Evolutionary conservation across 202 grass and related monocot genomes (phyloP).

Genomic region (Setaria viridis): DNA sequence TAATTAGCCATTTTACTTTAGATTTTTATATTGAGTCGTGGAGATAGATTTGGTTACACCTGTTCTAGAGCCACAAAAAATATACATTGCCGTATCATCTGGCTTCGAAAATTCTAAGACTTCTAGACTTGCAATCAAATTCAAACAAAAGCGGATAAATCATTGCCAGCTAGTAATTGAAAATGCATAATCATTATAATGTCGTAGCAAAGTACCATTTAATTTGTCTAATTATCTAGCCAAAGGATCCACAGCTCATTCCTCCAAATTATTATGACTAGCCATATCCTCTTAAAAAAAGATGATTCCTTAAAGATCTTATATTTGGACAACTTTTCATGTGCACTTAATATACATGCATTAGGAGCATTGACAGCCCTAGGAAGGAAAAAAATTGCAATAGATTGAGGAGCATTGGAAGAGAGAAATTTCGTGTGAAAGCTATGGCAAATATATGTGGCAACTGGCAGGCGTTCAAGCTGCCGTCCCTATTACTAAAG

Average conservation of each 20-base stretch:
- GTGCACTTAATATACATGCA: not conserved
- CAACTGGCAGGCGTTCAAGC: no score
- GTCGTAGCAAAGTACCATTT: not conserved
- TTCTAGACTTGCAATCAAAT: no score
- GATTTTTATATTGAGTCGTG: not conserved
- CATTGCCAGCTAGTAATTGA: not conserved
- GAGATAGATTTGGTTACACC: not conserved
- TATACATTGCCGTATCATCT: not conserved
- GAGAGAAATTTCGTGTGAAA: no score
- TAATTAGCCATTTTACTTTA: not conserved
- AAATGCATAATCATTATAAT: not conserved
- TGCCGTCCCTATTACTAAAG: no score
- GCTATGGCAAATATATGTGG: no score
- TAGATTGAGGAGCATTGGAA: not conserved
- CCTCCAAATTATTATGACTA: not conserved
- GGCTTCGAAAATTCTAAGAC: no score
- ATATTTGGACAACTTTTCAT: not conserved
- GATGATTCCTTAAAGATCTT: not conserved
- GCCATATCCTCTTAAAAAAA: not conserved
- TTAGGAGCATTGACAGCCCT: not conserved
- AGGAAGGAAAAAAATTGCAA: not conserved
- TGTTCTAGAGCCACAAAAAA: not conserved
- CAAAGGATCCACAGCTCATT: conserved; percentile 8
- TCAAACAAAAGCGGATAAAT: no score
- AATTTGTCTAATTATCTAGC: not conserved